phyloP scores from a whole-genome alignment of 352 stramenopile species.

The Globisporangium okanoganense region DNA sequence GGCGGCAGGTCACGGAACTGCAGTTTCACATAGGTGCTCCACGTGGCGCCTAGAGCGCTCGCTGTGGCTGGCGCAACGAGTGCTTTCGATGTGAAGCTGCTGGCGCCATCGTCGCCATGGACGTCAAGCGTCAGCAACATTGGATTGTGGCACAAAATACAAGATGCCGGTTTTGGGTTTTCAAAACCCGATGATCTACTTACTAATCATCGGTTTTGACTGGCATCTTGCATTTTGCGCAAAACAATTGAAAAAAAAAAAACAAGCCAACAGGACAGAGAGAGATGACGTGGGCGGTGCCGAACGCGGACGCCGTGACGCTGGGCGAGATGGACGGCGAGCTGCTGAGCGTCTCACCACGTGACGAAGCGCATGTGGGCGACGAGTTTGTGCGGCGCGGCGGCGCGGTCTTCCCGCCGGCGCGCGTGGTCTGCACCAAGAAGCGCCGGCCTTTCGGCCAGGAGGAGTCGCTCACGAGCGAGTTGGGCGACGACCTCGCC shows the following conservation, averaged over 20 bases:
- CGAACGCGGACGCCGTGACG: slow-evolving; percentile 63
- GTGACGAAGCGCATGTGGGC: slow-evolving; percentile 51
- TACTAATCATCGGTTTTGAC: too few species aligned
- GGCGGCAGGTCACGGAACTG: slow-evolving; percentile 2
- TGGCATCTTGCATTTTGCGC: too few species aligned
- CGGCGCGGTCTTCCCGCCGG: slow-evolving; percentile 47
- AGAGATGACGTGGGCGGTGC: slow-evolving; percentile 61
- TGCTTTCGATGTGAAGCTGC: slow-evolving; percentile 25
- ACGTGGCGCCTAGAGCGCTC: slow-evolving; percentile 17
- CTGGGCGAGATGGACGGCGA: slow-evolving; percentile 70
- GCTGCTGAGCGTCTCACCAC: slow-evolving; percentile 62
- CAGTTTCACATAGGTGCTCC: slow-evolving; percentile 29
- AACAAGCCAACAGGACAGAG: background rate
- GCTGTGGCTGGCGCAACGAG: slow-evolving; percentile 24
- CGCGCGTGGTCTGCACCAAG: slow-evolving; percentile 48
- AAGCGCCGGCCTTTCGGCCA: slow-evolving; percentile 53
- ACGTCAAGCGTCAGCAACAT: slow-evolving; percentile 26
- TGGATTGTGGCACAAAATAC: too few species aligned
- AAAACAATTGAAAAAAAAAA: too few species aligned
- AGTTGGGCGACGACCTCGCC: slow-evolving; percentile 31
- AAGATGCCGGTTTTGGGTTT: too few species aligned
- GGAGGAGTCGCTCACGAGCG: slow-evolving; percentile 50
- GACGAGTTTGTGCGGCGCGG: slow-evolving; percentile 65
- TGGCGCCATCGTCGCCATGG: slow-evolving; percentile 6
- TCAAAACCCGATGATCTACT: too few species aligned